Evolutionary conservation across 2,329 filamentous ascomycete genomes (phyloP), one percentile per base, ranked within the genome.

Genomic region (Metarhizium rileyi): DNA sequence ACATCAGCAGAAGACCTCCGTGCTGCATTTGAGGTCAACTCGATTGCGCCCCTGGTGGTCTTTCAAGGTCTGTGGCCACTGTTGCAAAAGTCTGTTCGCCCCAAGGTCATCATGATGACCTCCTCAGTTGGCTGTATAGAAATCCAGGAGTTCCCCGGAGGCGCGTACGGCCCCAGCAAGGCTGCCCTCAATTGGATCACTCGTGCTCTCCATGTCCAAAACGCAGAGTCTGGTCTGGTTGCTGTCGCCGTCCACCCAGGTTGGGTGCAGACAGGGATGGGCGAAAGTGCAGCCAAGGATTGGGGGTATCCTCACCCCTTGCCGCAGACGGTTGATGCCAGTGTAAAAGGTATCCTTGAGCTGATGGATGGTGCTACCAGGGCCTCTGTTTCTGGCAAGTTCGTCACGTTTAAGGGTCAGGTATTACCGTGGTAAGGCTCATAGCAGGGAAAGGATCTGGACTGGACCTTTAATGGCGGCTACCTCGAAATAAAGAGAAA

Each of bases 1-100:
- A 69, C 47, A 25, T 66, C 57, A 4, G 56, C 57, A 4, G 55
- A 53, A 2, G 66, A 71, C 42, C 53, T 76, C 30, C 59, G 62
- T 6, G 52, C 64, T 1, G 63, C 71, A 7, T 65, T 74, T 50
- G 63, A 72, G 8, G 60, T 71, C 42, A 79, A 79, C 54, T 63
- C 69, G 0, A 63, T 72, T 22, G 66, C 62, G 1, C 67, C 69
- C 0, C 53, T 70, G 3, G 55, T 58, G 12, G 58, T 70, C 0
- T 63, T 61, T 44, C 66, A 68, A 48, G 69, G 65, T 0, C 52
- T 66, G 3, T 61, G 60, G 55, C 61, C 66, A 0, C 57, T 74
- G 0, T 55, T 76, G 23, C 53, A 62, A n/a, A 60, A 54, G 46
- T 50, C 49, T 25, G 45, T 14, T 6, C 42, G 26, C 1, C 66